Evolutionary conservation across 805 yeast species (phyloP), one percentile per base, ranked within the genome.

Genomic region (Sugiyamaella qingdaonensis): DNA sequence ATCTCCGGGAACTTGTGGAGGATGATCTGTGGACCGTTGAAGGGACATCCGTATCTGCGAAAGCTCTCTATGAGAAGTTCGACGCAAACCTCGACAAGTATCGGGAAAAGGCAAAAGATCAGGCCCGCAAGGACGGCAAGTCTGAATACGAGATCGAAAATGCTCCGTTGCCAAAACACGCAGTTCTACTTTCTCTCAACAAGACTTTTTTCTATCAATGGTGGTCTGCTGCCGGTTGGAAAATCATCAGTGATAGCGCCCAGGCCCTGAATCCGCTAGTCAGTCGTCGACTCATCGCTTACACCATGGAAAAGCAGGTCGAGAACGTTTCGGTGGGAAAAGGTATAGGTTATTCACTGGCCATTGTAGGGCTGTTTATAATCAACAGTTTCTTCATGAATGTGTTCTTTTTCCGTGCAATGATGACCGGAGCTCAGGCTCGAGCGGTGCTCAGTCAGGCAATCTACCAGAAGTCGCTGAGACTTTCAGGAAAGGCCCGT

Each of bases 301-400:
- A 79, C 59, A 86, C 87, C n/a, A 81, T 78, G 58, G 63, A 65
- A 46, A 75, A 77, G 49, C 77, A 78, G 8, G 63, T 67, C 24
- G 78, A 70, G 31, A 61, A 64, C 32, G 18, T 46, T 9, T 66
- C 72, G 9, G 69, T 37, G 13, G 84, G 82, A 33, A 72, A 69
- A 41, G 96, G 96, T 54, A 74, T 86, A 16, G 96, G 94, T 8
- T 86, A 80, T 60, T 85, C 91, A 8, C 70, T 89, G 46, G 95
- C 91, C 16, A 75, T 86, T 10, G 77, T 83, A 41, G 58, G 73
- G 1, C 72, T 90, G 67, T 78, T 85, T 59, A 57, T 79, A 14
- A 37, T 73, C 0, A 69, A 75, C 50, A 80, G 84, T 41, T 46
- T 80, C 10, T 60, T 71, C 44, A 72, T 82, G 48, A 84, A 88